Conservation (phyloP, 73 alveolate species). For the Durusdinium trenchii region DNA sequence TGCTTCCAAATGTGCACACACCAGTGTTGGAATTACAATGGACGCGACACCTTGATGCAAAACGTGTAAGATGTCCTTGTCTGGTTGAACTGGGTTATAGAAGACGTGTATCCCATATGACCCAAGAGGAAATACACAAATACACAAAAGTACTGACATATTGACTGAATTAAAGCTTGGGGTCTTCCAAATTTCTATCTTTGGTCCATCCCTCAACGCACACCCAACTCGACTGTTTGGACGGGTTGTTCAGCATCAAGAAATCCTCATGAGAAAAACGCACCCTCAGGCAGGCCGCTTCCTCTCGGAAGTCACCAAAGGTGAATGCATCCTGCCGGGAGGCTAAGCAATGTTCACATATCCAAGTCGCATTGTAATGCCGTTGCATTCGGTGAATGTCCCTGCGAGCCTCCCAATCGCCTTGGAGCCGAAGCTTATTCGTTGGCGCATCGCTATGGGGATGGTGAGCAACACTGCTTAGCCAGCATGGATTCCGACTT, state of each 20-base stretch:
- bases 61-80: conserved; percentile 32
- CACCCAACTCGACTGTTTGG: too few species aligned
- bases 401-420: conserved; percentile 38
- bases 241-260: neutral
- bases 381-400: neutral
- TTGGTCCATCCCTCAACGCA: too few species aligned
- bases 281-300: neutral
- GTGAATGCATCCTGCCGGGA: neutral
- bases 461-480: conserved; percentile 23
- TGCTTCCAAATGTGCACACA: neutral
- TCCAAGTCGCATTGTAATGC: neutral
- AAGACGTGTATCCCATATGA: too few species aligned
- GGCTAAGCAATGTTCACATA: conserved; percentile 51
- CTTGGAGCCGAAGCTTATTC: conserved; percentile 13
- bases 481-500: conserved; percentile 99
- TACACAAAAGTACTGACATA: too few species aligned
- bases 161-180: too few species aligned
- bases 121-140: too few species aligned
- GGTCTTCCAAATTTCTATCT: too few species aligned
- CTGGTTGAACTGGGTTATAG: too few species aligned
- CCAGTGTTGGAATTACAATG: neutral
- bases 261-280: conserved; percentile 17
- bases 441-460: neutral
- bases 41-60: conserved; percentile 16
- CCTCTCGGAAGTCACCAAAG: neutral